A percentile compares a stretch with the other conserved stretches of the same genome.
These are phyloP conservation scores for Phytophthora fragariaefolia DNA, from an alignment of 352 stramenopile species.

Conservation along the genomic window DNA sequence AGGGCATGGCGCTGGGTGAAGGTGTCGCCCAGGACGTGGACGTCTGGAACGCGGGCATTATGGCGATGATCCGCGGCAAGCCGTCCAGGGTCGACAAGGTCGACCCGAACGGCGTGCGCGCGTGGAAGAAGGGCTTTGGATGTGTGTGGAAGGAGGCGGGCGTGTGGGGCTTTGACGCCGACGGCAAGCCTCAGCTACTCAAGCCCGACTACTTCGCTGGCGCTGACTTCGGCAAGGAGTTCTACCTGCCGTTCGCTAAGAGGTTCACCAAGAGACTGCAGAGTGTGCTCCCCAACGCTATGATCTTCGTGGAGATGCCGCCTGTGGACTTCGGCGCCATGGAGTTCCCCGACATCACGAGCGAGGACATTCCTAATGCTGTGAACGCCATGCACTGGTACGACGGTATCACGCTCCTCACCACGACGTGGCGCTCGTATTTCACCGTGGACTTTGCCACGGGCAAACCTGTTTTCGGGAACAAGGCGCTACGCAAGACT, in stretches of 20 bases:
- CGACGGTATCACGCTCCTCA: constrained; percentile 85
- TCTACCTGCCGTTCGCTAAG: constrained; percentile 74
- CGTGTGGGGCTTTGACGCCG: constrained; percentile 57
- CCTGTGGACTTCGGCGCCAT: constrained; percentile 62
- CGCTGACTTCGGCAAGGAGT: constrained; percentile 75
- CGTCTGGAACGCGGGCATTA: constrained; percentile 66
- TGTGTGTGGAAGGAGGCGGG: constrained; percentile 84
- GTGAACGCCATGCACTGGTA: constrained; percentile 93
- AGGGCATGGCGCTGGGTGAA: constrained; percentile 78
- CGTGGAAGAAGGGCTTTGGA: constrained; percentile 61
- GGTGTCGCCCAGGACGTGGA: constrained; percentile 61
- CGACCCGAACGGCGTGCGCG: constrained; percentile 55
- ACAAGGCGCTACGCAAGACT: constrained; percentile 50
- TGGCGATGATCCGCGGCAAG: constrained; percentile 57
- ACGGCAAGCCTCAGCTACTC: constrained; percentile 50
- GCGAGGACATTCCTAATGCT: constrained; percentile 51
- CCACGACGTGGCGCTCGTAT: constrained; percentile 66
- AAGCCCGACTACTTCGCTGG: constrained; percentile 66
- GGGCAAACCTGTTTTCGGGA: constrained; percentile 66
- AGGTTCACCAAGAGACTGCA: constrained; percentile 60
- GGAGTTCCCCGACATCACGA: constrained; percentile 63
- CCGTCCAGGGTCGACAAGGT: constrained; percentile 51
- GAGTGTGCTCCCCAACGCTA: constrained; percentile 50
- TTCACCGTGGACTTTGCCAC: constrained; percentile 72
- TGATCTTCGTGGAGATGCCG: constrained; percentile 84